Evolutionary conservation across 2,329 filamentous ascomycete species (phyloP), one percentile per base, ranked within the genome.

Genomic region (Colletotrichum sojae): DNA sequence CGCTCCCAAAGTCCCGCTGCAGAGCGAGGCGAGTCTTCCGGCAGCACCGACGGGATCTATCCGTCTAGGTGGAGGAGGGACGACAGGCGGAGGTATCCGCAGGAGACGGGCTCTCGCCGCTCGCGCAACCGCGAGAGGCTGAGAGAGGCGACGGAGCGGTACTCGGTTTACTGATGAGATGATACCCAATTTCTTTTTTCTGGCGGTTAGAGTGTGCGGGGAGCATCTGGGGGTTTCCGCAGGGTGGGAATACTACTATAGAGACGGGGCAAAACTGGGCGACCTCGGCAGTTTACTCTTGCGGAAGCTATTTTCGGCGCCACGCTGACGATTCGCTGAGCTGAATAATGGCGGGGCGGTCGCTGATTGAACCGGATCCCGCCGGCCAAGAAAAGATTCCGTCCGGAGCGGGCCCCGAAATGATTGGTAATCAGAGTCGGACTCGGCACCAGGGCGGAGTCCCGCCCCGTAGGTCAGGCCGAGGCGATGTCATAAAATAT

Each of bases 11-110:
- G 67, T 20, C 67, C 57, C n/a, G 39, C 36, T 40, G 40, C 58
- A 9, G 49, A 51, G 16, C 59, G 60, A 12, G 69, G 22, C 12
- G 27, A 20, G 22, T 48, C 60, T 9, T 60, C 61, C 5, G 40
- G 22, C 8, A 22, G 45, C 20, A 40, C 49, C 20, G 58, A 57
- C 13, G 58, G 63, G 6, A 71, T 67, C 6, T 71, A 71, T 27
- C 69, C 71, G 10, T 72, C 69, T 9, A 69, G 48, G 16, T 71
- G 70, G 70, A 63, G 70, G 39, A 65, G 68, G 53, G 64, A 67
- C 52, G 69, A 71, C 39, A 49, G 67, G 20, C 63, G 63, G 5
- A 70, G 67, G 52, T 22, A 53, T 18, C 57, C 18, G 52, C 64
- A 48, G 25, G 56, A 68, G 57, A n/a, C 52, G 18, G 57, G 63